These are phyloP conservation scores for Dentipellis fragilis DNA, from an alignment of 768 basidiomycete species.

Conservation along the genomic window DNA sequence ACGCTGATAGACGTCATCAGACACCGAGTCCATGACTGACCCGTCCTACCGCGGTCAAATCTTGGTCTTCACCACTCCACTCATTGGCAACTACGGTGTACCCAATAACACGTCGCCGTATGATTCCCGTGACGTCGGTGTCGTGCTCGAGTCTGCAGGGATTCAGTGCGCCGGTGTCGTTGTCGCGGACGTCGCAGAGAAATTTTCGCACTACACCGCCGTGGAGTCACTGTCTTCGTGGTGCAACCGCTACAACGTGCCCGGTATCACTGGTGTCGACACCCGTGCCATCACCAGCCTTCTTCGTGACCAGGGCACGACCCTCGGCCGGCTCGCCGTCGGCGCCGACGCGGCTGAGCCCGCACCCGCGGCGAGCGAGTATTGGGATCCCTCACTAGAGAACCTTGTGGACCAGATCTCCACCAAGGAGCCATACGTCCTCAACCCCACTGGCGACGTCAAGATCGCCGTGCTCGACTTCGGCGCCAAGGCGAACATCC, in stretches of 20 bases:
- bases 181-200: conserved; percentile 90
- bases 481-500: conserved; percentile 95
- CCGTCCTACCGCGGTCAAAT: conserved; percentile 98
- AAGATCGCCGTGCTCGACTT: conserved; percentile 96
- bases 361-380: conserved; percentile 57
- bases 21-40: conserved; percentile 99
- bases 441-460: conserved; percentile 82
- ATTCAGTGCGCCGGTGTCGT: conserved; percentile 91
- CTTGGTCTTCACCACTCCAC: conserved; percentile 94
- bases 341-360: conserved; percentile 59
- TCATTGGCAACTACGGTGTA: conserved; percentile 98
- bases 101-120: conserved; percentile 68
- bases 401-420: conserved; percentile 94
- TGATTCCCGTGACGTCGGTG: conserved; percentile 72
- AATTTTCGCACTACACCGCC: conserved; percentile 89
- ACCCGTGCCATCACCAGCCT: conserved; percentile 93
- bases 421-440: conserved; percentile 70
- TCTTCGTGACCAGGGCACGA: conserved; percentile 94
- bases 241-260: conserved; percentile 85
- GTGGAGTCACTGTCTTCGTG: conserved; percentile 89
- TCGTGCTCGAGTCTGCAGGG: conserved; percentile 77
- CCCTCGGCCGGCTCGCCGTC: conserved; percentile 82
- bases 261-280: conserved; percentile 94
- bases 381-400: conserved; percentile 86
- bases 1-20: conserved; percentile 26